Base-by-base conservation (phyloP, 441 rosid species). In the Monsonia emarginata region DNA sequence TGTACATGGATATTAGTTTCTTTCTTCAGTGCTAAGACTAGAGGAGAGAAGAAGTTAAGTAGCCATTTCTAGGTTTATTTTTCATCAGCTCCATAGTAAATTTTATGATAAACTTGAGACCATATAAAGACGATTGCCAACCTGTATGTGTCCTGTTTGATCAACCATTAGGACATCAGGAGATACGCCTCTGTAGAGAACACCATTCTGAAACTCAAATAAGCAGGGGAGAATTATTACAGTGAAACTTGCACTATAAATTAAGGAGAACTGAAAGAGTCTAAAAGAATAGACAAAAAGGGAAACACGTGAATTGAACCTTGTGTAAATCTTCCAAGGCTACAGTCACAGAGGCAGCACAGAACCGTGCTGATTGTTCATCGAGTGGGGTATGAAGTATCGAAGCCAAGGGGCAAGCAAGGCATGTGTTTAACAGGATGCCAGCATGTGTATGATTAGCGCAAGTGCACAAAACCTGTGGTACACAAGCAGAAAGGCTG, bases 111-210 rank as follows among this genome's bases (percentile, higher is more conserved):
- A n/a, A n/a, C n/a, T n/a, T n/a, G n/a, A n/a, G n/a, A n/a, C n/a
- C n/a, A n/a, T n/a, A n/a, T n/a, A n/a, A n/a, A n/a, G 13, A 2
- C 30, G 18, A 59, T 50, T 61, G 81, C 82, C 63, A 64, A 90
- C 96, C 96, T 87, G 91, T 75, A 87, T 69, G 75, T 75, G 76
- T 64, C 98, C 98, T 16, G 88, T 72, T 71, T 79, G 87, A 73
- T 93, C 89, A 88, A 93, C 72, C 98, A 93, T 87, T 42, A 93
- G 75, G 62, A 84, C 83, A 69, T 88, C 95, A 2, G 90, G 85
- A 71, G 96, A 90, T 65, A 86, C 86, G 38, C 97, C 93, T 90
- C 98, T 86, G 79, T 81, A 90, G 82, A 94, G 89, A 68, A 94
- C 67, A 24, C 80, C 83, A 31, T 79, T 83, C 98, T 90, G 88